Evolutionary conservation across 495 filamentous ascomycete genomes (phyloP).

Genomic region (Xylaria acuta): DNA sequence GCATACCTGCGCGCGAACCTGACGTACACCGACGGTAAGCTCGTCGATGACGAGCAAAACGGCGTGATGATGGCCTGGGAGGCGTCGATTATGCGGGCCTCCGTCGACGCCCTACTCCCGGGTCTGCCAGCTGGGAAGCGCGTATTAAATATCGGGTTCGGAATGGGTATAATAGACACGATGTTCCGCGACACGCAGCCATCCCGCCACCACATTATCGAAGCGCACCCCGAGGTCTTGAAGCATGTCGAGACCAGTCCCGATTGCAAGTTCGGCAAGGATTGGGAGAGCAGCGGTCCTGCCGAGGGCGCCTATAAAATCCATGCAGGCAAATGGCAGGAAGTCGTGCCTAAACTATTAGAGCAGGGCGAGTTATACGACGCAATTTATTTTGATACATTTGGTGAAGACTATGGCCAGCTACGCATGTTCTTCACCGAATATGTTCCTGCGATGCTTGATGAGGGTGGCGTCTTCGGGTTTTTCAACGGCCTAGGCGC

Average conservation of each 20-base stretch:
- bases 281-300: constrained; percentile 51
- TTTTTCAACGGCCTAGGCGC: constrained; percentile 98
- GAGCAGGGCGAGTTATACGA: constrained; percentile 77
- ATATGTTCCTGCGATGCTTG: constrained; percentile 78
- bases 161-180: constrained; percentile 94
- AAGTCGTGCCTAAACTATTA: constrained; percentile 74
- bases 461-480: constrained; percentile 75
- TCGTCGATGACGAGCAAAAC: constrained; percentile 82
- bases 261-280: constrained; percentile 50
- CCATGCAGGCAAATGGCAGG: constrained; percentile 77
- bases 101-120: constrained; percentile 59
- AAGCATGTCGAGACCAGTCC: constrained; percentile 60
- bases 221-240: constrained; percentile 87
- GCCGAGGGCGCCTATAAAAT: constrained; percentile 53
- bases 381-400: constrained; percentile 97
- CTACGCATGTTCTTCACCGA: constrained; percentile 89
- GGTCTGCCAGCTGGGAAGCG: constrained; percentile 60
- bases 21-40: constrained; percentile 72
- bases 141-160: constrained; percentile 91
- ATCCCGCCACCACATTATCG: constrained; percentile 80
- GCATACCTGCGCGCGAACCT: constrained; percentile 80
- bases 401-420: constrained; percentile 88
- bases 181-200: constrained; percentile 77
- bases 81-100: constrained; percentile 82
- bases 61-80: constrained; percentile 99